phyloP scores from a whole-genome alignment of 2,329 filamentous ascomycete genomes.

The Clarireedia hainanense region DNA sequence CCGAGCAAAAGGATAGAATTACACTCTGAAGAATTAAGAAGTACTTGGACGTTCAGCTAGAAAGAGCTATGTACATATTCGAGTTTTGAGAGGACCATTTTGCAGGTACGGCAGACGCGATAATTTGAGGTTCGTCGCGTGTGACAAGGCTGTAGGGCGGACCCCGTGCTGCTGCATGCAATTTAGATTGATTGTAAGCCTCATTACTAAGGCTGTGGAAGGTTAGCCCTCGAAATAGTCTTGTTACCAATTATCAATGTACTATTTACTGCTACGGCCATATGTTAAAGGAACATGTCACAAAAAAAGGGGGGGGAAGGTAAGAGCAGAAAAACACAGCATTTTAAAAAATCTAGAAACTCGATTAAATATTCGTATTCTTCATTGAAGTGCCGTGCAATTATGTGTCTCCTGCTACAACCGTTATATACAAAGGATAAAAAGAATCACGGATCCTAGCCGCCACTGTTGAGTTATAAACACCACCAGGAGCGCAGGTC shows the following conservation, averaged over 20 bases:
- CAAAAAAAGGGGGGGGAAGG: too few relatives aligned
- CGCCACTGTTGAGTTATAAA: background rate
- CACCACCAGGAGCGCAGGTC: conserved; percentile 1
- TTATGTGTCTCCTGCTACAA: conserved; percentile 11
- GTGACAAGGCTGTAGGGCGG: conserved; percentile 4
- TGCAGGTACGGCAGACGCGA: background rate
- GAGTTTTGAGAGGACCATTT: too few relatives aligned
- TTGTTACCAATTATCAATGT: too few relatives aligned
- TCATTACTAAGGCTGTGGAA: background rate
- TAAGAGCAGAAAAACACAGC: background rate
- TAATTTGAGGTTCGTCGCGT: conserved; percentile 6
- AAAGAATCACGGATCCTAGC: background rate
- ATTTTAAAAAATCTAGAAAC: background rate
- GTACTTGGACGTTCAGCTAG: background rate
- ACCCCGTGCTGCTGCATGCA: background rate
- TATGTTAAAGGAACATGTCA: too few relatives aligned
- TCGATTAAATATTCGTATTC: background rate
- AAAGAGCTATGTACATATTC: background rate
- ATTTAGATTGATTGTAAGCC: conserved; percentile 6
- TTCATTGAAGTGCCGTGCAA: conserved; percentile 15
- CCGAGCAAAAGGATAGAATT: too few relatives aligned
- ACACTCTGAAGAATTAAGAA: too few relatives aligned
- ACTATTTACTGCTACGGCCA: too few relatives aligned
- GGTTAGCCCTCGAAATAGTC: too few relatives aligned
- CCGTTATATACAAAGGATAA: background rate